Conservation (phyloP, 2,329 filamentous ascomycete genomes). For the Diaporthe humulicola region DNA sequence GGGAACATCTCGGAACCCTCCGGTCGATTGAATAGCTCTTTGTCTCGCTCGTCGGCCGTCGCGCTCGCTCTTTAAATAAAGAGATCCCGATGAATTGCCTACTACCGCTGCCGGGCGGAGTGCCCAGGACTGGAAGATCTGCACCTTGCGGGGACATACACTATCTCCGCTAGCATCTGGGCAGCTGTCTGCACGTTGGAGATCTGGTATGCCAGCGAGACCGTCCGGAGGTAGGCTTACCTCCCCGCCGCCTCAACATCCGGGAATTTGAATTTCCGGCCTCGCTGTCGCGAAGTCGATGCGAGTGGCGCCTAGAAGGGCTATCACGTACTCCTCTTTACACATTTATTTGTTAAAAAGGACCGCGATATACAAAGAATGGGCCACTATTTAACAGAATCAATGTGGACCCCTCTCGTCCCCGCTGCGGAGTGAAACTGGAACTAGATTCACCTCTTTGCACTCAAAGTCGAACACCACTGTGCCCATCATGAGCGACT, state of each 20-base stretch:
- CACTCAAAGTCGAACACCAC: neutral
- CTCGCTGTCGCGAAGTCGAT: constrained; percentile 12
- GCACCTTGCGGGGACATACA: constrained; percentile 1
- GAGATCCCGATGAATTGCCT: neutral
- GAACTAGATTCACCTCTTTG: neutral
- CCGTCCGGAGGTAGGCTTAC: neutral
- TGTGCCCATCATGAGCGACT: neutral
- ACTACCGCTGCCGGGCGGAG: neutral
- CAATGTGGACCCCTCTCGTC: neutral
- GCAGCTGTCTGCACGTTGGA: neutral
- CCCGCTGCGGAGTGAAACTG: neutral
- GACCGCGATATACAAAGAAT: neutral
- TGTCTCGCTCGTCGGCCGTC: constrained; percentile 6
- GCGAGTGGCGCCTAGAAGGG: neutral
- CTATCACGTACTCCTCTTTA: neutral
- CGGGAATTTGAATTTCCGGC: neutral
- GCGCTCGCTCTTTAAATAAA: neutral
- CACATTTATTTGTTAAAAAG: neutral
- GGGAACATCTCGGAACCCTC: neutral
- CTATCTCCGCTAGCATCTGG: constrained; percentile 26
- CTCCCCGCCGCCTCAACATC: constrained; percentile 4
- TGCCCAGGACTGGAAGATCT: neutral
- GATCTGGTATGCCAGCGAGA: neutral
- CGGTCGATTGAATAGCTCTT: neutral
- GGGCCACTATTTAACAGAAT: too few species aligned